These are phyloP conservation scores for Backusella tuberculispora DNA, from an alignment of 192 early-diverging fungal genomes.

Conservation along the genomic window DNA sequence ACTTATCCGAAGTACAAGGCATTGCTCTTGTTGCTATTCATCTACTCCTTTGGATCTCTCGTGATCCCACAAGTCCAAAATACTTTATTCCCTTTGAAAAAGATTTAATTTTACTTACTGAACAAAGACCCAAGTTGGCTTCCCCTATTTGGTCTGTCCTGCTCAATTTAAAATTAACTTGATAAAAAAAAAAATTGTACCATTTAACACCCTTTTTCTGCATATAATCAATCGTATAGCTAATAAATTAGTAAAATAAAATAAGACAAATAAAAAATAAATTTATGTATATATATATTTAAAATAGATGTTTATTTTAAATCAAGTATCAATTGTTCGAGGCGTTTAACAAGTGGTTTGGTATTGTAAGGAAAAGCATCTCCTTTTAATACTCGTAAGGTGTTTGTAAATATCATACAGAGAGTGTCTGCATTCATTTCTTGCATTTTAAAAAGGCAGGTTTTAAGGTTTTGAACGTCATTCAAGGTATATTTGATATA, in stretches of 20 bases:
- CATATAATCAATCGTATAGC: slow-evolving; percentile 5
- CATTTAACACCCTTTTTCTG: neutral
- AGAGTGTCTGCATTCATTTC: neutral
- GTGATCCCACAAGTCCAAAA: slow-evolving; percentile 18
- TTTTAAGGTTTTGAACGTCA: neutral
- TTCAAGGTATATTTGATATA: slow-evolving; percentile 29
- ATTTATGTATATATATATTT: neutral
- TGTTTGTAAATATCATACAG: neutral
- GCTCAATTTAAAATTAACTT: slow-evolving; percentile 10
- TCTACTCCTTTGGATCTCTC: slow-evolving; percentile 21
- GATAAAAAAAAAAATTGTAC: neutral
- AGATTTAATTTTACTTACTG: slow-evolving; percentile 22
- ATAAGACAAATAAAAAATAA: neutral
- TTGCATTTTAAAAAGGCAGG: neutral
- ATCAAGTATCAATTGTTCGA: neutral
- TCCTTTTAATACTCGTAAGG: neutral
- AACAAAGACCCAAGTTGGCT: slow-evolving; percentile 27
- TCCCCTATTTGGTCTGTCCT: neutral
- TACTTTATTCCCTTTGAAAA: slow-evolving; percentile 37
- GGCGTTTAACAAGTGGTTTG: neutral
- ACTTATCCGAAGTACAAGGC: slow-evolving; percentile 19
- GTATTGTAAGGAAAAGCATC: neutral
- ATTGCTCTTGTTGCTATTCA: slow-evolving; percentile 29
- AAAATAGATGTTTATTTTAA: neutral
- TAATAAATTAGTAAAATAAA: neutral